These are phyloP conservation scores for Cryptococcus sp. DNA, from an alignment of 1,284 basidiomycete genomes.

Conservation along the genomic window DNA sequence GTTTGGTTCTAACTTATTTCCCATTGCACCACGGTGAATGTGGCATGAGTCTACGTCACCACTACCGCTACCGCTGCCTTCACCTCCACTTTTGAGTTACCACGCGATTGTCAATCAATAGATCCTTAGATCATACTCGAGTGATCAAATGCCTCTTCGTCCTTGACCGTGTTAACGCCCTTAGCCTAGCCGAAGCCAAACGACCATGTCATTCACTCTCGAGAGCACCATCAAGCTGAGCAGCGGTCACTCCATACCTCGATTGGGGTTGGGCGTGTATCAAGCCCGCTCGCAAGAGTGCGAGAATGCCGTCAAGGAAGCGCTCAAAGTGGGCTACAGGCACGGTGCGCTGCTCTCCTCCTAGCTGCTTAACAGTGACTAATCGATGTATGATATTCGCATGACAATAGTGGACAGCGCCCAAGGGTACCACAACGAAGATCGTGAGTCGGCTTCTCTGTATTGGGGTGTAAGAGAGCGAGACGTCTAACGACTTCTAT, in stretches of 20 bases:
- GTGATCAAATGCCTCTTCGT: no score
- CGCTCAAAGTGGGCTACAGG: conserved; percentile 72
- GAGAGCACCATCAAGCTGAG: conserved; percentile 41
- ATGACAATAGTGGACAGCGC: conserved; percentile 53
- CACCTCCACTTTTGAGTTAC: no score
- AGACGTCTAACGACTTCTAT: conserved; percentile 55
- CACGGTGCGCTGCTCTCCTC: conserved; percentile 51
- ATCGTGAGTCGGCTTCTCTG: conserved; percentile 5
- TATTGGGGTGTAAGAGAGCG: background rate
- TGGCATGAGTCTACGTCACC: no score
- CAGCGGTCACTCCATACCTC: conserved; percentile 60
- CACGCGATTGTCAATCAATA: no score
- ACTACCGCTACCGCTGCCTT: no score
- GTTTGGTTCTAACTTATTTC: no score
- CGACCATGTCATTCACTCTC: conserved; percentile 22
- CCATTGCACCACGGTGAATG: no score
- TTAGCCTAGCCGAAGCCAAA: no score
- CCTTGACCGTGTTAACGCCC: no score
- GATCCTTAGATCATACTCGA: no score
- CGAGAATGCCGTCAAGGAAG: conserved; percentile 64
- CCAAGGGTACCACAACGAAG: conserved; percentile 72
- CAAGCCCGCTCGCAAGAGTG: conserved; percentile 63
- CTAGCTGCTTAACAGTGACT: background rate
- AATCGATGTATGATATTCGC: background rate
- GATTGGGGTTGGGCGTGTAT: conserved; percentile 78